Conservation (phyloP, 2,329 filamentous ascomycete species). For the Harringtonia lauricola region DNA sequence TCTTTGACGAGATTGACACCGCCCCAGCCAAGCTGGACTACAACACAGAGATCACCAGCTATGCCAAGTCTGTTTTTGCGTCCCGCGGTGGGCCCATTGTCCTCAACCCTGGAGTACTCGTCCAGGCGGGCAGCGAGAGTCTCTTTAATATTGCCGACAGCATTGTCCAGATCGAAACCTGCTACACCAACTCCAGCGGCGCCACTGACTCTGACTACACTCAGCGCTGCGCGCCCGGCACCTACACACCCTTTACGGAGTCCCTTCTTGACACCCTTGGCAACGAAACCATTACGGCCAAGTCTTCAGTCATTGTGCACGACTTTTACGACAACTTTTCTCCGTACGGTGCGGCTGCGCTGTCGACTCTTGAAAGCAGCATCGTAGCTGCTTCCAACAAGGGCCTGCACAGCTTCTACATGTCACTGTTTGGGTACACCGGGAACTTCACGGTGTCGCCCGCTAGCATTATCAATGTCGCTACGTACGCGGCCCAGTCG, state of each 20-base stretch:
- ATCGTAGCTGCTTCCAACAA: constrained; percentile 4
- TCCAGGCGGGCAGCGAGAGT: constrained; percentile 8
- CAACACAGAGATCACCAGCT: constrained; percentile 7
- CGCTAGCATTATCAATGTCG: constrained; percentile 8
- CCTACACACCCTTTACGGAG: constrained; percentile 9
- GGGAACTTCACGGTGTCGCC: constrained; percentile 7
- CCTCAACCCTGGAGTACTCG: constrained; percentile 9
- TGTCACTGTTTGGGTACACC: constrained; percentile 8
- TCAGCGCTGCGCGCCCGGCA: constrained; percentile 7
- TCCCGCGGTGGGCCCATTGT: constrained; percentile 6
- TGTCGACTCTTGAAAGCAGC: not conserved
- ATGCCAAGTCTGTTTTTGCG: constrained; percentile 6
- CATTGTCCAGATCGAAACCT: constrained; percentile 11
- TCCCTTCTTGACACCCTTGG: not conserved
- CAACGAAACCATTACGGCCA: constrained; percentile 2
- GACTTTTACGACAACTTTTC: constrained; percentile 10
- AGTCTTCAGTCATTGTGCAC: constrained; percentile 11
- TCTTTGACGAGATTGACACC: constrained; percentile 12
- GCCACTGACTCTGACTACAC: constrained; percentile 6
- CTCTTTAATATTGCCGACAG: constrained; percentile 10
- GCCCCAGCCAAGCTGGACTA: constrained; percentile 3
- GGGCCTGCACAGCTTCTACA: constrained; percentile 11
- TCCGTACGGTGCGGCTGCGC: constrained; percentile 4
- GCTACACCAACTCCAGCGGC: constrained; percentile 9
- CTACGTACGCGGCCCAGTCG: constrained; percentile 5